Percentiles rank a stretch among this genome's conserved stretches.
phyloP scores from a whole-genome alignment of 306 rosid genomes.

The Canavalia gladiata region DNA sequence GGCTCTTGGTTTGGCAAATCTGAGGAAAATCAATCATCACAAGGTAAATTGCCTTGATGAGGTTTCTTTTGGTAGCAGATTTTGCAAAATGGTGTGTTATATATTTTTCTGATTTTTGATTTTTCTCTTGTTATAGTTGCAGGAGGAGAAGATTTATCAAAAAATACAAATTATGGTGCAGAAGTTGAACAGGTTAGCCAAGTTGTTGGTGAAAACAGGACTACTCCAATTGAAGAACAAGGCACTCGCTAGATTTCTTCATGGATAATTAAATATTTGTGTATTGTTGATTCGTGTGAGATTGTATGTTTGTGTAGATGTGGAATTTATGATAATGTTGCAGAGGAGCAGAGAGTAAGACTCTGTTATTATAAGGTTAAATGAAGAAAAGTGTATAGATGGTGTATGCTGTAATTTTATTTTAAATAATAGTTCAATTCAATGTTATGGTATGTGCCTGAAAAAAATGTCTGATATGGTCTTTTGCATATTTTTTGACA shows the following conservation, averaged over 20 bases:
- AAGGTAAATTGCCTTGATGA: conserved; percentile 49
- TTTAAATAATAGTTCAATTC: neutral
- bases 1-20: conserved; percentile 70
- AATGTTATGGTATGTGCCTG: neutral
- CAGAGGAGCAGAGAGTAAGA: neutral
- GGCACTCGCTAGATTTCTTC: neutral
- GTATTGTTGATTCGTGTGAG: conserved; percentile 20
- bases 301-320: conserved; percentile 22
- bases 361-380: neutral
- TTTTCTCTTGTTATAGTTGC: conserved; percentile 19
- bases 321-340: conserved; percentile 1
- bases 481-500: neutral
- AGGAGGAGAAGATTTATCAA: conserved; percentile 51
- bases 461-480: neutral
- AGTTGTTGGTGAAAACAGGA: conserved; percentile 40
- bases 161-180: conserved; percentile 28
- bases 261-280: neutral
- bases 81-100: conserved; percentile 12
- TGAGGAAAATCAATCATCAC: conserved; percentile 49
- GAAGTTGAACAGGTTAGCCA: conserved; percentile 13
- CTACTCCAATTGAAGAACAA: conserved; percentile 44
- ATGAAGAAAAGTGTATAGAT: neutral
- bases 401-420: neutral
- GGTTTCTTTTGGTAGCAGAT: conserved; percentile 7
- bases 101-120: conserved; percentile 34